A percentile compares a stretch with the other conserved stretches of the same genome.
Evolutionary conservation across 2,329 filamentous ascomycete genomes (phyloP).

Genomic region (Fusarium keratoplasticum): DNA sequence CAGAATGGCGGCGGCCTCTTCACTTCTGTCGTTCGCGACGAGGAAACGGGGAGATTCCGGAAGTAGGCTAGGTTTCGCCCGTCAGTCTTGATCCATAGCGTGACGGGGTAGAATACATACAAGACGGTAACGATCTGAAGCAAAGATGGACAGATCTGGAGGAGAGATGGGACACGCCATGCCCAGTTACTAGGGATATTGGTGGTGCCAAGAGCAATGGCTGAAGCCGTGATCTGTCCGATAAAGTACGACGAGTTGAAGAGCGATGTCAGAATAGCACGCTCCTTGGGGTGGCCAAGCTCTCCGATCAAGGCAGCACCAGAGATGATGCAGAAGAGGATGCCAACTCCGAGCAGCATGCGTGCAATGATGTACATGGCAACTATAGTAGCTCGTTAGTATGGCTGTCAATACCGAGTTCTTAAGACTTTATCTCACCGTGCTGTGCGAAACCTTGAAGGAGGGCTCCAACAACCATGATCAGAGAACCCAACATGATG

Average conservation of each 20-base stretch:
- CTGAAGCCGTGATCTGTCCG: constrained; percentile 62
- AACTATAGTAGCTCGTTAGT: constrained; percentile 45
- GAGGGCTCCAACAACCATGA: constrained; percentile 67
- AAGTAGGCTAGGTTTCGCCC: constrained; percentile 2
- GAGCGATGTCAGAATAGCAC: constrained; percentile 58
- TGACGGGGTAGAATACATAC: constrained; percentile 35
- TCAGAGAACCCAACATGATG: constrained; percentile 65
- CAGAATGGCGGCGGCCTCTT: constrained; percentile 49
- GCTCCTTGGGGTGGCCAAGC: constrained; percentile 70
- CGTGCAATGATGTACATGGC: constrained; percentile 71
- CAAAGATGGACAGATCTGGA: constrained; percentile 57
- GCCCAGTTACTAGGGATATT: constrained; percentile 45
- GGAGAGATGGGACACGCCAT: constrained; percentile 55
- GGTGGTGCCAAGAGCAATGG: constrained; percentile 60
- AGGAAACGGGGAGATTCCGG: constrained; percentile 52
- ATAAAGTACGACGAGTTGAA: constrained; percentile 64
- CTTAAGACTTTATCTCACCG: constrained; percentile 31
- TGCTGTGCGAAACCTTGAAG: constrained; percentile 65
- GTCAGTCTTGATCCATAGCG: background rate
- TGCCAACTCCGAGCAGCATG: constrained; percentile 71
- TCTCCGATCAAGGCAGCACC: constrained; percentile 70
- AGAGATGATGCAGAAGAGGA: constrained; percentile 69
- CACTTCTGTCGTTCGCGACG: constrained; percentile 45
- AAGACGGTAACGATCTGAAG: constrained; percentile 55
- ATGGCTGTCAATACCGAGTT: background rate